Base-by-base conservation (phyloP, 2,329 filamentous ascomycete genomes). In the Aspergillus sp. region DNA sequence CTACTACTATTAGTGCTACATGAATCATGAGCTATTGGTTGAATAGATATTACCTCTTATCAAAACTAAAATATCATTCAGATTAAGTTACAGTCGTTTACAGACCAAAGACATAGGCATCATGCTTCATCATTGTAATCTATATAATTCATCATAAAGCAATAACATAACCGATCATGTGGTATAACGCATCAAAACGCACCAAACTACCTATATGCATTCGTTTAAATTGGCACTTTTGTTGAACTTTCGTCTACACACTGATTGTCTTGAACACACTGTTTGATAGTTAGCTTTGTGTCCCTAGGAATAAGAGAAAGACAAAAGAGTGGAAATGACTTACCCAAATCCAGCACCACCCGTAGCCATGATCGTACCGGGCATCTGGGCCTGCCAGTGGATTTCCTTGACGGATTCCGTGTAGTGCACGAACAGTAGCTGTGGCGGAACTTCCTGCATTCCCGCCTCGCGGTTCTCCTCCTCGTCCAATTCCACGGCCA, bases 351-450 rank as follows among this genome's bases (percentile, higher is more conserved):
- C 87, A 77, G 88, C 88, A 71, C 92, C 90, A 8, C 95, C 95
- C 0, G 95, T 99, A 2, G 92, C 92, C 78, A 98, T 88, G 62
- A 98, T 80, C 36, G 88, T 88, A 30, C 95, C 95, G 0, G 92
- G 90, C 74, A 98, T 96, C 81, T 99, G 95, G 36, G 90, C 90
- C 80, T 98, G 94, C 94, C 95, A 99, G 80, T 99, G 95, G 39
- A 93, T 81, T 79, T 99, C 95, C 85, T 97, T 98, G 59, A 92
- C 92, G 69, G 91, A 88, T 71, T 96, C 90, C 81, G 96, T 92
- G 75, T 96, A 97, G 79, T 99, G 95, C 72, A 97, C 92, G 77
- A 99, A 99, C 65, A 99, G 81, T 69, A 99, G 79, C 78, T 99
- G 95, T 4, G 95, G 92, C 60, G 95, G 95, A 64, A 98, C 92